phyloP scores from a whole-genome alignment of 345 rosid genomes.

The Lumnitzera racemosa region DNA sequence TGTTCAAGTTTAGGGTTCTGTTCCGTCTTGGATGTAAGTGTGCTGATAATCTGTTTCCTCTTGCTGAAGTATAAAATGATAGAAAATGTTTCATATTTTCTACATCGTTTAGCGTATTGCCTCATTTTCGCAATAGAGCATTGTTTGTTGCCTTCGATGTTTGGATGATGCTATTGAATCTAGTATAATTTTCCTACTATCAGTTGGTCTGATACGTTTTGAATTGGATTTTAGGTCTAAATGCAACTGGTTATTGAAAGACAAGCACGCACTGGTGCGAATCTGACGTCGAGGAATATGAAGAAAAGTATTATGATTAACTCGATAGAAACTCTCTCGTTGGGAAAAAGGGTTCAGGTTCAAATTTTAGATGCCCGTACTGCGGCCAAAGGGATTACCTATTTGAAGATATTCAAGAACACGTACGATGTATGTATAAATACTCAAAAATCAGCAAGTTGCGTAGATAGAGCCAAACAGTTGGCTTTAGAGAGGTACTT shows the following conservation, averaged over 20 bases:
- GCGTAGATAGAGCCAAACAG: slow-evolving; percentile 36
- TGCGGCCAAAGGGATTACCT: slow-evolving; percentile 31
- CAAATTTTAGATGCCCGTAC: slow-evolving; percentile 44
- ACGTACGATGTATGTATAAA: slow-evolving; percentile 23
- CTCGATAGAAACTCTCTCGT: slow-evolving; percentile 23
- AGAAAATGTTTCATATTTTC: too few species aligned
- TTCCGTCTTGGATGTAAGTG: too few species aligned
- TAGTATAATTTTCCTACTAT: too few species aligned
- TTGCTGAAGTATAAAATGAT: too few species aligned
- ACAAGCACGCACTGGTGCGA: neutral
- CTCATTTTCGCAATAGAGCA: too few species aligned
- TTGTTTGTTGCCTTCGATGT: too few species aligned
- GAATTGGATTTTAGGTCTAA: too few species aligned
- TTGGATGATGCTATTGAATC: too few species aligned
- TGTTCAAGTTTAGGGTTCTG: too few species aligned
- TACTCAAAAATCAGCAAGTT: slow-evolving; percentile 16
- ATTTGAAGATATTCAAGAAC: slow-evolving; percentile 34
- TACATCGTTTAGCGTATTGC: too few species aligned
- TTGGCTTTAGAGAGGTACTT: slow-evolving; percentile 42
- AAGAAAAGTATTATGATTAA: slow-evolving; percentile 32
- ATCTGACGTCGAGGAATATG: slow-evolving; percentile 33
- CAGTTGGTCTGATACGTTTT: too few species aligned
- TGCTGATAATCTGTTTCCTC: too few species aligned
- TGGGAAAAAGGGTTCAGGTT: slow-evolving; percentile 22
- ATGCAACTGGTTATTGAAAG: slow-evolving; percentile 4